Base-by-base conservation (phyloP, 2,329 filamentous ascomycete species). In the Magnaporthiopsis incrustans region DNA sequence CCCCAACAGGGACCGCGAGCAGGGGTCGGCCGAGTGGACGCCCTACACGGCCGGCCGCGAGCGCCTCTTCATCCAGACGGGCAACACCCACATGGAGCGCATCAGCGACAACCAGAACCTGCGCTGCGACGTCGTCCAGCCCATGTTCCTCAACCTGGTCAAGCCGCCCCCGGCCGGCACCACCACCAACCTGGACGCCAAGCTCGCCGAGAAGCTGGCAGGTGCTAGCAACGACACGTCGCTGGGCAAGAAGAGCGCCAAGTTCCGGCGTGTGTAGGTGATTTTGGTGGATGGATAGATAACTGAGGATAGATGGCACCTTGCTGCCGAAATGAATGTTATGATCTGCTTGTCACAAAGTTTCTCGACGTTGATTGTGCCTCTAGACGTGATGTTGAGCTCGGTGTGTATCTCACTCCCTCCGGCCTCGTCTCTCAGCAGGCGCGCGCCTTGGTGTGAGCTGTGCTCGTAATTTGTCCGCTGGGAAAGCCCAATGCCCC, bases 1-100 rank as follows among this genome's bases (percentile, higher is more conserved):
- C 72, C 90, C 90, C 0, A 93, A 92, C 22, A 65, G 50, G 10
- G 74, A 79, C 64, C 78, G 83, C 10, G 67, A 73, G 56, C 50
- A 66, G 0, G 80, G 78, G 0, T 77, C 77, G 58, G 82, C 84
- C 3, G 73, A 73, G 64, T 89, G 86, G 86, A 73, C 76, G 66
- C 71, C 73, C 5, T 86, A 50, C 59, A 25, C 35, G 35, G 59
- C 59, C 6, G n/a, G n/a, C 3, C 22, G 59, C 11, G 59, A 61
- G 59, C 32, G 59, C 32, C 12, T 61, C 33, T 50, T 50, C 25
- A 61, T 66, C 25, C 25, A 64, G 30, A 60, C 63, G 22, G 61
- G 57, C 57, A 58, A 59, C 12, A 64, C 65, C 2, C 62, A 50
- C n/a, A 66, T 66, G 65, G 63, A 64, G 32, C 11, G 35, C 15